Evolutionary conservation across 176 grass and related monocot species (phyloP), one percentile per base, ranked within the genome.

Genomic region (Coix lacrymajobi): DNA sequence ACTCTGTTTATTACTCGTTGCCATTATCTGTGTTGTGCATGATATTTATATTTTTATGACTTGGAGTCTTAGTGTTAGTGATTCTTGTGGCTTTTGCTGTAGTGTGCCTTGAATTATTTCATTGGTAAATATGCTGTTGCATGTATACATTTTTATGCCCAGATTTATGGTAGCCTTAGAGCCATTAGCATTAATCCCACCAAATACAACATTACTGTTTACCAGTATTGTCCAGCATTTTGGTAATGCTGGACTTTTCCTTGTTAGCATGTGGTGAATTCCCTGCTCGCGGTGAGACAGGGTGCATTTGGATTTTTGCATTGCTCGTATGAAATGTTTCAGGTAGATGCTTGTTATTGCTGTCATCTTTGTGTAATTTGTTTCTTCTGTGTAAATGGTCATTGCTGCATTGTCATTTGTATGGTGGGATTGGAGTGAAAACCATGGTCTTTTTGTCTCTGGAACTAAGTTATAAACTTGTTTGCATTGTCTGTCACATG

Each of bases 111-210:
- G 0, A 6, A 16, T 22, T 29, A 3, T 70, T 70, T 43, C 13
- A 26, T 3, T 15, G 11, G 22, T 41, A 13, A 13, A 0, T 41
- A 3, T 15, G 6, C 39, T 16, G 3, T 46, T 71, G 24, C 38
- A 8, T 26, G 2, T 0, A 14, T 13, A 25, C 5, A 0, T 26
- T 26, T 58, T 28, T 28, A 7, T 71, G 24, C 43, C 39, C 0
- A 11, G 64, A 1, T 20, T 36, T 11, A 37, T 7, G 10, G 4
- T 24, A 33, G 31, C 56, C 0, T n/a, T 24, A 8, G 34, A 37
- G 0, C 16, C 1, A 1, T 0, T 0, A 31, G 11, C 61, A 32
- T 7, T 17, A 14, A 31, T 17, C 8, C 2, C 2, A 31, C 1
- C 9, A n/a, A 71, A 17, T 28, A 17, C 68, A 44, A 45, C 3